Conservation (phyloP, 179 eudicot species). For the Amaranthus tricolor region DNA sequence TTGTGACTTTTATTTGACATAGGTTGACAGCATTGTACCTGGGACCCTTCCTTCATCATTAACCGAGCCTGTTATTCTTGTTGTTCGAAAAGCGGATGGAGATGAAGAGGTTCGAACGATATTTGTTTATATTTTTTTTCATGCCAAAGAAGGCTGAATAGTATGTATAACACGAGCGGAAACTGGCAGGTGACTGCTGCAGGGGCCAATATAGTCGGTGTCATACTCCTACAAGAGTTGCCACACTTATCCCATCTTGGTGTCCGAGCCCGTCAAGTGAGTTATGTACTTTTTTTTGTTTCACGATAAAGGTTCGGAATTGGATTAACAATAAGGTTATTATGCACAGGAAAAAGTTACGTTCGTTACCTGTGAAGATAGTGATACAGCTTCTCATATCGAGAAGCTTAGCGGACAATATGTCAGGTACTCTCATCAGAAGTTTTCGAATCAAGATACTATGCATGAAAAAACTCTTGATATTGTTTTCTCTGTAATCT, state of each 20-base stretch:
- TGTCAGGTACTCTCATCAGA: slow-evolving; percentile 55
- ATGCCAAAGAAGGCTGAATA: slow-evolving; percentile 1
- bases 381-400: slow-evolving; percentile 53
- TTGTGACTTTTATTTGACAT: slow-evolving; percentile 13
- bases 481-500: neutral
- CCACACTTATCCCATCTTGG: slow-evolving; percentile 99
- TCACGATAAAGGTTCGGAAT: slow-evolving; percentile 1
- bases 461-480: neutral
- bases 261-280: slow-evolving; percentile 93
- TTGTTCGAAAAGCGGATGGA: slow-evolving; percentile 90
- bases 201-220: slow-evolving; percentile 72
- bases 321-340: slow-evolving; percentile 13
- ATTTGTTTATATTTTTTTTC: slow-evolving; percentile 5
- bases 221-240: slow-evolving; percentile 88
- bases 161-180: slow-evolving; percentile 13
- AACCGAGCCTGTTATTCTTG: slow-evolving; percentile 80
- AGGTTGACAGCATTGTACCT: slow-evolving; percentile 85
- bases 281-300: slow-evolving; percentile 20
- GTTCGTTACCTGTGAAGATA: slow-evolving; percentile 96
- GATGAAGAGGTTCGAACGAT: slow-evolving; percentile 81
- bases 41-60: slow-evolving; percentile 76
- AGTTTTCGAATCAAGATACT: neutral
- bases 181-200: slow-evolving; percentile 86
- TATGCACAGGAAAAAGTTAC: slow-evolving; percentile 86
- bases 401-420: slow-evolving; percentile 59